Evolutionary conservation across 192 early-diverging fungal species (phyloP).

Genomic region (Podila epigama): DNA sequence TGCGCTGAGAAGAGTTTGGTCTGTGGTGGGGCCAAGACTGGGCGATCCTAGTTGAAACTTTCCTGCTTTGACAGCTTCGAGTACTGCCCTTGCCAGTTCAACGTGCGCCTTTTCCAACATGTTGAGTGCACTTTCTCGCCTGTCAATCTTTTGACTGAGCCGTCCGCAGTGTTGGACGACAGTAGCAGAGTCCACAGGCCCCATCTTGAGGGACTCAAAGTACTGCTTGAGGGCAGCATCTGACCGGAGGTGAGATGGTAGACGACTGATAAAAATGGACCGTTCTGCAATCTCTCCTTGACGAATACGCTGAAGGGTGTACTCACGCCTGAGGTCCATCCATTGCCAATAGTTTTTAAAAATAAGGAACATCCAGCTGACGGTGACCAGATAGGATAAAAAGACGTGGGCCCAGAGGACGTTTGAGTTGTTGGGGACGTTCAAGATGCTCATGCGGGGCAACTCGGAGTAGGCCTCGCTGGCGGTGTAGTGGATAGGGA

Average conservation of each 20-base stretch:
- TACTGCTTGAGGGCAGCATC: constrained; percentile 58
- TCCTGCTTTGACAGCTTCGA: constrained; percentile 29
- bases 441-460: constrained; percentile 51
- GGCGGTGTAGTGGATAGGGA: constrained; percentile 59
- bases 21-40: not conserved
- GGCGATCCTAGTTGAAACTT: constrained; percentile 7
- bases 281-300: constrained; percentile 52
- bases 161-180: constrained; percentile 60
- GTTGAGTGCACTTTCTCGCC: constrained; percentile 51
- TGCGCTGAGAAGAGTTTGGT: constrained; percentile 8
- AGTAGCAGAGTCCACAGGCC: constrained; percentile 57
- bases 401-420: constrained; percentile 63
- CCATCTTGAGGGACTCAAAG: constrained; percentile 63
- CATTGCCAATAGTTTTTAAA: constrained; percentile 65
- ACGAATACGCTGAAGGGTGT: constrained; percentile 45
- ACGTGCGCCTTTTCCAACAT: constrained; percentile 59
- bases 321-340: constrained; percentile 55
- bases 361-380: constrained; percentile 62
- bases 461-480: constrained; percentile 6
- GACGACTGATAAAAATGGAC: constrained; percentile 61
- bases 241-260: constrained; percentile 56
- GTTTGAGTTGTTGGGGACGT: constrained; percentile 42
- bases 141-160: constrained; percentile 51
- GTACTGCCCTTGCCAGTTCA: constrained; percentile 46
- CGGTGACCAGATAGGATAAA: constrained; percentile 53